These are phyloP conservation scores for Rubia peregrina DNA, from an alignment of 305 asterid species.

Conservation along the genomic window DNA sequence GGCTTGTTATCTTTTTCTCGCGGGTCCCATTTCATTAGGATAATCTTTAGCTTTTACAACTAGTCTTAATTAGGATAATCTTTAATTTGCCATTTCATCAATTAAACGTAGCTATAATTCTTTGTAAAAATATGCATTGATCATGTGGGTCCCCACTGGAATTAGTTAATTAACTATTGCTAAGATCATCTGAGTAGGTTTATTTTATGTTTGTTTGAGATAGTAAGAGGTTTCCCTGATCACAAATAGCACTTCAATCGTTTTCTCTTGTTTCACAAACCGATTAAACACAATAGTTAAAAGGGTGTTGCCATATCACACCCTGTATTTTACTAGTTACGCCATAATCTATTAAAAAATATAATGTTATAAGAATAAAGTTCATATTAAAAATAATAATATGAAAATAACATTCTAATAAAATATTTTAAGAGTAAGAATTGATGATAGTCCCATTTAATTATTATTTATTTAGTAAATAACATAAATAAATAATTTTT, in stretches of 20 bases:
- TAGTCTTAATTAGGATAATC: not conserved
- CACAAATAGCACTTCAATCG: not conserved
- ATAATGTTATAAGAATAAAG: too few species aligned
- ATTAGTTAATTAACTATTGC: not conserved
- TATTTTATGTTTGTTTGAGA: not conserved
- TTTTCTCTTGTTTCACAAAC: not conserved
- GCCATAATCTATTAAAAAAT: too few species aligned
- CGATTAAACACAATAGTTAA: not conserved
- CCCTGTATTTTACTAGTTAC: too few species aligned
- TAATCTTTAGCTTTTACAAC: not conserved
- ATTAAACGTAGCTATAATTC: not conserved
- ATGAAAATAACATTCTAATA: too few species aligned
- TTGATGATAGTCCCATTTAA: too few species aligned
- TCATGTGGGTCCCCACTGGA: slow-evolving; percentile 5
- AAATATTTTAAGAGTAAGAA: too few species aligned
- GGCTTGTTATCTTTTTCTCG: slow-evolving; percentile 11
- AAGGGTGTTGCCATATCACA: too few species aligned
- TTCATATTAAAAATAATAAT: too few species aligned
- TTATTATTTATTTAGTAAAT: too few species aligned
- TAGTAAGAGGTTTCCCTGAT: not conserved
- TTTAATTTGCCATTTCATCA: not conserved
- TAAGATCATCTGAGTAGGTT: slow-evolving; percentile 3
- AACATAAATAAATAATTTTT: too few species aligned
- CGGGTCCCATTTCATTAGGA: slow-evolving; percentile 12
- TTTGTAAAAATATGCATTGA: not conserved